A percentile compares a stretch with the other conserved stretches of the same genome.
Evolutionary conservation across 2,329 filamentous ascomycete genomes (phyloP).

Genomic region (Colletotrichum viniferum): DNA sequence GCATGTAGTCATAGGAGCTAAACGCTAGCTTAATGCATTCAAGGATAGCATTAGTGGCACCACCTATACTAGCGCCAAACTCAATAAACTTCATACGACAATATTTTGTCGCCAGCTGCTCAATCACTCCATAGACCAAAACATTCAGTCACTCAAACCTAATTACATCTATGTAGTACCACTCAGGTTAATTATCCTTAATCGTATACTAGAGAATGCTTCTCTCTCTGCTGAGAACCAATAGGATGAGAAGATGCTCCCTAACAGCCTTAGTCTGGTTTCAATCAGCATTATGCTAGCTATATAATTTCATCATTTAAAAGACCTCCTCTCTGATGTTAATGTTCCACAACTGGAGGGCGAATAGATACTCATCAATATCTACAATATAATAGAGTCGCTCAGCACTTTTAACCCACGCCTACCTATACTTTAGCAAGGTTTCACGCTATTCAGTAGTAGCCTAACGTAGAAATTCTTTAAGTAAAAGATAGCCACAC

Average conservation of each 20-base stretch:
- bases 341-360: not conserved
- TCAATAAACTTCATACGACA: not conserved
- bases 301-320: not conserved
- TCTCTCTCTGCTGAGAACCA: not conserved
- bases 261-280: too few relatives aligned
- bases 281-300: too few relatives aligned
- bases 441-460: not conserved
- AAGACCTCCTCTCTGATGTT: not conserved
- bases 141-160: not conserved
- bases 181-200: not conserved
- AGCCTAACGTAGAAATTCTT: not conserved
- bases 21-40: not conserved
- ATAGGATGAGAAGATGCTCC: not conserved
- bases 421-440: not conserved
- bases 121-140: not conserved
- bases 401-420: conserved; percentile 24
- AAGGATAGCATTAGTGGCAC: not conserved
- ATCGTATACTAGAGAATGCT: not conserved
- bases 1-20: not conserved
- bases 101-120: not conserved
- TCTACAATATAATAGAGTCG: not conserved
- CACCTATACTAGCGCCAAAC: not conserved
- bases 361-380: not conserved
- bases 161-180: not conserved
- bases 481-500: not conserved